Evolutionary conservation across 176 grass and related monocot genomes (phyloP).

Genomic region (Musa itinerans): DNA sequence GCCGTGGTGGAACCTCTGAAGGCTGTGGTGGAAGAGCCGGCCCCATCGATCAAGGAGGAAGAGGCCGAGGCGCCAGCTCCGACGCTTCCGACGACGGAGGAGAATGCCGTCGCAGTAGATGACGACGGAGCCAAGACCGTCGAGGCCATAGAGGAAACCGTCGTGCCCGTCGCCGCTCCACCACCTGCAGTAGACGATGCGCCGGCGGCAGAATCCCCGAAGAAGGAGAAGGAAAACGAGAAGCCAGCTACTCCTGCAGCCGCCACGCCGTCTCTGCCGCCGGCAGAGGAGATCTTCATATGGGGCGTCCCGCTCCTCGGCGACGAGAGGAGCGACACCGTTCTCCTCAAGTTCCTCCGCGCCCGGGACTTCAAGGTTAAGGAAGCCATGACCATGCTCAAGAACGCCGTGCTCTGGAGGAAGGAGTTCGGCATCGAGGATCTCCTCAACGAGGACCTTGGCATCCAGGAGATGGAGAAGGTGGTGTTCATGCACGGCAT

Average conservation of each 20-base stretch:
- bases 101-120: slow-evolving; percentile 41
- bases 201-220: slow-evolving; percentile 16
- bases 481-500: slow-evolving; percentile 72
- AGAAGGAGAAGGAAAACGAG: slow-evolving; percentile 11
- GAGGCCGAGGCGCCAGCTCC: slow-evolving; percentile 15
- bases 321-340: slow-evolving; percentile 61
- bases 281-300: slow-evolving; percentile 34
- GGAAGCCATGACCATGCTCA: slow-evolving; percentile 84
- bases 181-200: slow-evolving; percentile 16
- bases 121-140: slow-evolving; percentile 49
- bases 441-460: slow-evolving; percentile 57
- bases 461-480: slow-evolving; percentile 62
- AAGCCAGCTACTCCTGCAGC: neutral
- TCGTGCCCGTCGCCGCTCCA: slow-evolving; percentile 28
- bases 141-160: slow-evolving; percentile 48
- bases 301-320: slow-evolving; percentile 83
- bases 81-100: slow-evolving; percentile 37
- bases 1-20: slow-evolving; percentile 1
- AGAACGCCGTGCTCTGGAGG: slow-evolving; percentile 65
- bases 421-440: slow-evolving; percentile 80
- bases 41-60: neutral
- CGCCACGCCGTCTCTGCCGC: neutral
- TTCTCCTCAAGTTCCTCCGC: slow-evolving; percentile 95
- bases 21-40: slow-evolving; percentile 19
- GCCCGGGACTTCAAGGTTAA: slow-evolving; percentile 93